Evolutionary conservation across 2,329 filamentous ascomycete genomes (phyloP), one percentile per base, ranked within the genome.

Genomic region (Aspergillus sp.): DNA sequence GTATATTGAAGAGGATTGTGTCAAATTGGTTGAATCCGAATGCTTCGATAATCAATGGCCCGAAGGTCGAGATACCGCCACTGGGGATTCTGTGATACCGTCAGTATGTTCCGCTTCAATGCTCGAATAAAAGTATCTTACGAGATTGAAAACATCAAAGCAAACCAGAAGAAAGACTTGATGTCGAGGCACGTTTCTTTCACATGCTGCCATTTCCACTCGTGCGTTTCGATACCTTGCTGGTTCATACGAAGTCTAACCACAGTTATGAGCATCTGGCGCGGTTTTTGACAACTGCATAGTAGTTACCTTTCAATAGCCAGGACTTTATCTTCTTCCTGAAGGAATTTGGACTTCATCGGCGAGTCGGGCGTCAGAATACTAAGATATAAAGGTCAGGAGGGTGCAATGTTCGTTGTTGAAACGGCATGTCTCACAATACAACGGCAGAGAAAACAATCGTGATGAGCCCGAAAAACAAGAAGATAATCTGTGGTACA

Each of bases 351-450:
- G 1, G 85, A 81, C 21, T 84, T 80, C 67, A 87, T 82, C 0
- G 87, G 87, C 0, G 85, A 87, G 65, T 90, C 87, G 0, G 88
- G 88, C 80, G 90, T 86, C 55, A 83, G 82, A 17, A 82, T 15
- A 7, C 68, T 70, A 38, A 36, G 5, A 12, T 3, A 30, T 4
- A 6, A 25, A 55, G 25, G 43, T 67, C 23, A 62, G 59, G 12
- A 7, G 10, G 8, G 23, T 25, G 1, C 19, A 19, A 17, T 3
- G 6, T 4, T 21, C 2, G 17, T 3, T 19, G 6, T 10, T 15
- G 10, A 4, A 25, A 25, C 3, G n/a, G 17, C 3, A 48, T 13
- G 10, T 36, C 72, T 65, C 57, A 72, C 70, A 85, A 79, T 5
- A 89, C 81, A 12, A 82, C 67, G 0, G 78, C 65, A 1, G 83